Conservation (phyloP, 2,329 filamentous ascomycete species). For the Colletotrichum sp. region DNA sequence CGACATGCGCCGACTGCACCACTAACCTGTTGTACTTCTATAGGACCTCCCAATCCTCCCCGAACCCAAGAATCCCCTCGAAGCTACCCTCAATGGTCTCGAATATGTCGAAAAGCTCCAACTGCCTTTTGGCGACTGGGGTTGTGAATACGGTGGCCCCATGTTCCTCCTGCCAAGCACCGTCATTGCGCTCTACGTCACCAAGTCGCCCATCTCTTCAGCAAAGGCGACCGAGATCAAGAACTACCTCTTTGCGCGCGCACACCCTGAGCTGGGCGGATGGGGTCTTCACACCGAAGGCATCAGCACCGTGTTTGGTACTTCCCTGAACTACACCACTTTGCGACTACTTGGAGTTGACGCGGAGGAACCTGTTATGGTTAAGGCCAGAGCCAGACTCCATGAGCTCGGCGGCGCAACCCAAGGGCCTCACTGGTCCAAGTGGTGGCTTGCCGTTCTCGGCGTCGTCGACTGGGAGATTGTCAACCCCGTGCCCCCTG, state of each 20-base stretch:
- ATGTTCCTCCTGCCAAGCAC: slow-evolving; percentile 93
- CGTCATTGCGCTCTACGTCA: slow-evolving; percentile 87
- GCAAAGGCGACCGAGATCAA: slow-evolving; percentile 87
- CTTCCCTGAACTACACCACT: slow-evolving; percentile 82
- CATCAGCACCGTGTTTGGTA: slow-evolving; percentile 91
- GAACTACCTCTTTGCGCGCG: slow-evolving; percentile 87
- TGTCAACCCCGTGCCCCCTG: slow-evolving; percentile 92
- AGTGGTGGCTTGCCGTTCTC: slow-evolving; percentile 90
- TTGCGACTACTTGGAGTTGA: slow-evolving; percentile 83
- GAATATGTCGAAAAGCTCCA: slow-evolving; percentile 91
- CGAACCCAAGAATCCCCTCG: slow-evolving; percentile 72
- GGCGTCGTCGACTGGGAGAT: slow-evolving; percentile 88
- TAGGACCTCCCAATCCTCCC: slow-evolving; percentile 79
- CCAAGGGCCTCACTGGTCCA: slow-evolving; percentile 92
- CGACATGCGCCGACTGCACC: neutral
- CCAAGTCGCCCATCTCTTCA: slow-evolving; percentile 82
- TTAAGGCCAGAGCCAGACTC: slow-evolving; percentile 81
- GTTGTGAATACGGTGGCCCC: slow-evolving; percentile 94
- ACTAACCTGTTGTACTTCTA: neutral
- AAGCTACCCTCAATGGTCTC: slow-evolving; percentile 82
- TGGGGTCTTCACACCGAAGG: slow-evolving; percentile 97
- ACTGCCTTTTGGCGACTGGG: slow-evolving; percentile 90
- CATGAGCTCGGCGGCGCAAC: slow-evolving; percentile 87
- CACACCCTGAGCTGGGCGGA: slow-evolving; percentile 87
- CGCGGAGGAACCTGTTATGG: slow-evolving; percentile 83